These are phyloP conservation scores for Peterozyma toletana DNA, from an alignment of 805 yeast genomes.

Conservation along the genomic window DNA sequence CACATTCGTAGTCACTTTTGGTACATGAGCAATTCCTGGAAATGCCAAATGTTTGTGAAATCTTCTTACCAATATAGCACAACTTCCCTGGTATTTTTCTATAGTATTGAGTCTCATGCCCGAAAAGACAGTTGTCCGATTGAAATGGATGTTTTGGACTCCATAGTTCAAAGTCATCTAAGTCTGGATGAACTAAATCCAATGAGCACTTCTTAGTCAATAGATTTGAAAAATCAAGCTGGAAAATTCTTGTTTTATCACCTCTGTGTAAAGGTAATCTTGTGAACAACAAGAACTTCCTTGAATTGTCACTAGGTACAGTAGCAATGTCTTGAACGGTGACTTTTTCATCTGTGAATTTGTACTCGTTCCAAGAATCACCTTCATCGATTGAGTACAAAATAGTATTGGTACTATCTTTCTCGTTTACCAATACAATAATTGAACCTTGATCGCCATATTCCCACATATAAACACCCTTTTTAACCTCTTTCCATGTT, in stretches of 20 bases:
- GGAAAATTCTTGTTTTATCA: conserved; percentile 40
- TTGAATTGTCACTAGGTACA: conserved; percentile 85
- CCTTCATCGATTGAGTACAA: conserved; percentile 78
- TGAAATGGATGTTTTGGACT: conserved; percentile 49
- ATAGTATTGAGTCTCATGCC: conserved; percentile 54
- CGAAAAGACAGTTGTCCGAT: conserved; percentile 52
- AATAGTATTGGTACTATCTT: conserved; percentile 48
- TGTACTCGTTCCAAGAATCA: conserved; percentile 57
- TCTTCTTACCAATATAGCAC: conserved; percentile 58
- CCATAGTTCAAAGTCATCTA: conserved; percentile 57
- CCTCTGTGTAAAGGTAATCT: conserved; percentile 37
- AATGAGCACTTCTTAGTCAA: conserved; percentile 41
- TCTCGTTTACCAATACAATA: conserved; percentile 60
- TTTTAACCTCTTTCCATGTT: conserved; percentile 73
- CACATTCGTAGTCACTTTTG: conserved; percentile 85
- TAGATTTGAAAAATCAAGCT: conserved; percentile 50
- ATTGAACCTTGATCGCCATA: conserved; percentile 93
- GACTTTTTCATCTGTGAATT: conserved; percentile 53
- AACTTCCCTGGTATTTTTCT: conserved; percentile 55
- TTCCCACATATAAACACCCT: conserved; percentile 86
- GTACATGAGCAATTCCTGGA: conserved; percentile 73
- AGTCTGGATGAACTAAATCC: conserved; percentile 32
- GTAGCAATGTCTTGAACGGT: conserved; percentile 71
- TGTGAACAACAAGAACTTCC: conserved; percentile 65
- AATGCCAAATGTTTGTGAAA: conserved; percentile 47